Percentiles rank a stretch among this genome's conserved stretches.
Evolutionary conservation across 768 basidiomycete genomes (phyloP).

Genomic region (Boletellus ananiceps): DNA sequence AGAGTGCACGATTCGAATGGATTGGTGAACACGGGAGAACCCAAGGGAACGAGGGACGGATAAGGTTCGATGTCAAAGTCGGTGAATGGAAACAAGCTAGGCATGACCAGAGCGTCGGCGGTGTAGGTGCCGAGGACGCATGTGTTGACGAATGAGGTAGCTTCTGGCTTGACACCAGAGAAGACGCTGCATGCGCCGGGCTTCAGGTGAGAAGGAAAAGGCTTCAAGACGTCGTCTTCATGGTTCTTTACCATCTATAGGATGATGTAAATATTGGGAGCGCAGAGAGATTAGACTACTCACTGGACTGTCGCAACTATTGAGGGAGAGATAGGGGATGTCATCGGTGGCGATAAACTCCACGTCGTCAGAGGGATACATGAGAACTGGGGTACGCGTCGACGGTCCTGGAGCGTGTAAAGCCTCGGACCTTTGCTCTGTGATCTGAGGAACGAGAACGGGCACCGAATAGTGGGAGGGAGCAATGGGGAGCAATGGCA

Average conservation of each 20-base stretch:
- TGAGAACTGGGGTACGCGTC: constrained; percentile 19
- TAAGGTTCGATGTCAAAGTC: constrained; percentile 12
- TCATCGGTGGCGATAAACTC: constrained; percentile 33
- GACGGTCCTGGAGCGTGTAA: neutral
- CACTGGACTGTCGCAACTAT: constrained; percentile 17
- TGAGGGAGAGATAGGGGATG: constrained; percentile 34
- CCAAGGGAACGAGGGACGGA: constrained; percentile 8
- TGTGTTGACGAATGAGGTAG: constrained; percentile 24
- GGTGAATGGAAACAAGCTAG: constrained; percentile 7
- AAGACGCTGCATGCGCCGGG: constrained; percentile 22
- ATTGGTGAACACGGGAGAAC: constrained; percentile 30
- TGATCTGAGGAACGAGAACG: neutral
- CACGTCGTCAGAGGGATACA: constrained; percentile 4
- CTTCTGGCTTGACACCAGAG: constrained; percentile 30
- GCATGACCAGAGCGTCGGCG: neutral
- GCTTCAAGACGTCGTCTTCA: neutral
- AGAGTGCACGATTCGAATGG: constrained; percentile 20
- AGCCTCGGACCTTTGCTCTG: constrained; percentile 1
- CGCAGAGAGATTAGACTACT: neutral
- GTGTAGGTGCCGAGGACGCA: constrained; percentile 22
- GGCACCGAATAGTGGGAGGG: neutral
- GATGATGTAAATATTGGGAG: constrained; percentile 7
- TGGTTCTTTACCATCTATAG: constrained; percentile 7
- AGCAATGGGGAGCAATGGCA: neutral
- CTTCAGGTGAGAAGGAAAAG: constrained; percentile 20